phyloP scores from a whole-genome alignment of 257 asterid genomes.

The Solanum infundibuliforme region DNA sequence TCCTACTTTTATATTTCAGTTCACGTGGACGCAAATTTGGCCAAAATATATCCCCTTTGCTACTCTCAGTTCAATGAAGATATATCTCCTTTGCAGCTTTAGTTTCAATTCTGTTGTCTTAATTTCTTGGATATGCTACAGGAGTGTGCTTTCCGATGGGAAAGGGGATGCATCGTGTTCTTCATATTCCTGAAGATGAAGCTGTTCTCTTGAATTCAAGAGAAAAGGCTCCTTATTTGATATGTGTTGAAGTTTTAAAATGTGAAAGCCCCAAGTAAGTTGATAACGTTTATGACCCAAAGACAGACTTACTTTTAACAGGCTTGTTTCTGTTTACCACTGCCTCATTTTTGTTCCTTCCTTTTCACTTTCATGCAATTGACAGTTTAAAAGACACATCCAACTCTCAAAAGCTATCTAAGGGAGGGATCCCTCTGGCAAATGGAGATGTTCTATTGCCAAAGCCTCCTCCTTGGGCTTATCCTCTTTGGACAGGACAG shows the following conservation, averaged over 20 bases:
- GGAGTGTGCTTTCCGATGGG: conserved; percentile 97
- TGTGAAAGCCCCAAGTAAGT: conserved; percentile 74
- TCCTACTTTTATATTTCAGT: neutral
- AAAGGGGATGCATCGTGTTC: conserved; percentile 92
- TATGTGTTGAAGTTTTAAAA: conserved; percentile 90
- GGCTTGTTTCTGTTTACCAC: neutral
- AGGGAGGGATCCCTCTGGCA: conserved; percentile 97
- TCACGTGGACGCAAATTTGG: neutral
- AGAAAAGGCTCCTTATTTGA: conserved; percentile 97
- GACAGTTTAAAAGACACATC: conserved; percentile 64
- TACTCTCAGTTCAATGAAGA: neutral
- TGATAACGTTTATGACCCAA: neutral
- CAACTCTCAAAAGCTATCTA: conserved; percentile 74
- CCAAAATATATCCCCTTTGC: neutral
- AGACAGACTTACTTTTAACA: neutral
- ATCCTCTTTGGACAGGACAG: conserved; percentile 76
- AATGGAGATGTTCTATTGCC: conserved; percentile 93
- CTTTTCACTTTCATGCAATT: conserved; percentile 14
- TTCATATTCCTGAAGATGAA: conserved; percentile 96
- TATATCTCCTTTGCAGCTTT: neutral
- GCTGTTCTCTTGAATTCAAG: conserved; percentile 97
- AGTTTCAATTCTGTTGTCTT: neutral
- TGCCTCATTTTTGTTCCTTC: neutral
- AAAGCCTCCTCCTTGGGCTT: conserved; percentile 99
- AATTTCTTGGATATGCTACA: conserved; percentile 19